A percentile compares a stretch with the other conserved stretches of the same genome.
Evolutionary conservation across 352 stramenopile genomes (phyloP).

Genomic region (Globisporangium apiculatum): DNA sequence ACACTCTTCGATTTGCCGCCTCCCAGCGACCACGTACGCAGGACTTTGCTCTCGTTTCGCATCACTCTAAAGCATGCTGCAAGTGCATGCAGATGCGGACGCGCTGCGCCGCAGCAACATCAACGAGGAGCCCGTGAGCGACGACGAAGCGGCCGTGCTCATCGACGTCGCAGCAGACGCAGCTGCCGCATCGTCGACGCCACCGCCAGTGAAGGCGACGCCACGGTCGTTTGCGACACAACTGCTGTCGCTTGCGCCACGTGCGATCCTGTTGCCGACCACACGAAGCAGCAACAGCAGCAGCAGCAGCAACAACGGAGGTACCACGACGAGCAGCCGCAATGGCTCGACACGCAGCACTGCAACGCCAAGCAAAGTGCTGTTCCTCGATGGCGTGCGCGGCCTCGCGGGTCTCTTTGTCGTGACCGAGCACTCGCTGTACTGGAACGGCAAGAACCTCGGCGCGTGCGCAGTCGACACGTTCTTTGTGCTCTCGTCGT

Average conservation of each 20-base stretch:
- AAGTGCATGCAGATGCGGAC: background rate
- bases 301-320: background rate
- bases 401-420: conserved; percentile 13
- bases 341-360: background rate
- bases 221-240: background rate
- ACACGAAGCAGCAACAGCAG: background rate
- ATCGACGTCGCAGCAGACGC: background rate
- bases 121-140: background rate
- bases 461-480: conserved; percentile 13
- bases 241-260: background rate
- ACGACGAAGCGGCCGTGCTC: background rate
- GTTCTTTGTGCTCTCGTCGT: conserved; percentile 20
- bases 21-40: background rate
- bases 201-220: background rate
- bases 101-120: background rate
- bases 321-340: too few species aligned
- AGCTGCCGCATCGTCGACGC: background rate
- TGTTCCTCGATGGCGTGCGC: conserved; percentile 14
- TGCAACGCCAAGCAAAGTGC: conserved; percentile 2
- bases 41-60: conserved; percentile 5
- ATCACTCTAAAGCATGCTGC: conserved; percentile 5
- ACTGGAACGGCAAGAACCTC: conserved; percentile 10
- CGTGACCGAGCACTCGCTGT: conserved; percentile 15
- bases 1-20: too few species aligned
- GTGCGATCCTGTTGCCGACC: background rate